Conservation (phyloP, 2,329 filamentous ascomycete species). For the Beauveria rudraprayagi region DNA sequence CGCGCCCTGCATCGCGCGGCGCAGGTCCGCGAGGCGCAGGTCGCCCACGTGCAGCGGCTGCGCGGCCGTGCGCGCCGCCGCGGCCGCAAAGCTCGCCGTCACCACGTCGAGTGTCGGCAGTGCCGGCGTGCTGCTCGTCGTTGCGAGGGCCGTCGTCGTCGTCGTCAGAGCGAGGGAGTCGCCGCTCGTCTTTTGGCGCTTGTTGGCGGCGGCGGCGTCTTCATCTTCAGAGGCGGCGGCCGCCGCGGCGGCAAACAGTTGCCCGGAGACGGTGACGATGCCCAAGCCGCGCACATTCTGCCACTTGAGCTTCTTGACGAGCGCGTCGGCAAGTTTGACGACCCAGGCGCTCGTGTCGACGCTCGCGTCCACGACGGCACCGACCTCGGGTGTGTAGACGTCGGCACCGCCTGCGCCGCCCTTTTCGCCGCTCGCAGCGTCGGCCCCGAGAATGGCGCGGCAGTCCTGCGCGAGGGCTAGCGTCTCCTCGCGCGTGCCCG, state of each 20-base stretch:
- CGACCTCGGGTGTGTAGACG: constrained; percentile 75
- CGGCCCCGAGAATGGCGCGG: constrained; percentile 51
- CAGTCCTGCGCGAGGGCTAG: constrained; percentile 71
- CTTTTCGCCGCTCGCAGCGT: constrained; percentile 14
- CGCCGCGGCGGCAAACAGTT: constrained; percentile 34
- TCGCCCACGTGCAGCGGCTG: constrained; percentile 94
- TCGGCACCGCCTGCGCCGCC: constrained; percentile 44
- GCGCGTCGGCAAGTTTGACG: constrained; percentile 75
- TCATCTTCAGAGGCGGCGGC: constrained; percentile 36
- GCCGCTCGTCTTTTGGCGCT: constrained; percentile 40
- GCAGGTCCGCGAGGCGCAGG: constrained; percentile 76
- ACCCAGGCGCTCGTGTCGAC: constrained; percentile 98
- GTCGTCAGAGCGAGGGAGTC: constrained; percentile 21
- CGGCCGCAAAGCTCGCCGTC: constrained; percentile 55
- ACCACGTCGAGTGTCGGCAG: constrained; percentile 47
- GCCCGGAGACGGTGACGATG: constrained; percentile 87
- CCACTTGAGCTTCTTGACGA: constrained; percentile 87
- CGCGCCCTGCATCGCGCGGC: constrained; percentile 70
- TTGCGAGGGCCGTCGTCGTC: not conserved
- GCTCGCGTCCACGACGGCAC: constrained; percentile 72
- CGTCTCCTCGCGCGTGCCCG: constrained; percentile 73
- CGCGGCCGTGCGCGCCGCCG: constrained; percentile 66
- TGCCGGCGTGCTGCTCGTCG: constrained; percentile 12
- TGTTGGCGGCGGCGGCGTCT: constrained; percentile 35
- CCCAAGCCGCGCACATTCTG: constrained; percentile 85